Conservation (phyloP, 257 asterid species). For the Capsicum rhomboideum region DNA sequence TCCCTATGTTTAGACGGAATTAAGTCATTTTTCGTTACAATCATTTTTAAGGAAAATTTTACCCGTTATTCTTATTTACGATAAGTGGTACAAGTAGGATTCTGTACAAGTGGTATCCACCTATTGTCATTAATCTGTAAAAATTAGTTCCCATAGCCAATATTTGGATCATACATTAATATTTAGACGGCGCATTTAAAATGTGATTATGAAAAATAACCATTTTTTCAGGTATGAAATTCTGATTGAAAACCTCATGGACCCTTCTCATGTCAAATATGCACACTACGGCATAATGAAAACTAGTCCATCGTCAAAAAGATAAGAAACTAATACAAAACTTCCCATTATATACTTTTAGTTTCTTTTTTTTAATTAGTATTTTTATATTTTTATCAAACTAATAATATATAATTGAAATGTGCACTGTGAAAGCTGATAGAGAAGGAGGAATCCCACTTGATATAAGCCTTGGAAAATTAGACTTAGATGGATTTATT, state of each 20-base stretch:
- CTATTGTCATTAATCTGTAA: no score
- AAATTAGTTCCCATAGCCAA: not conserved
- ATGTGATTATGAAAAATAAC: not conserved
- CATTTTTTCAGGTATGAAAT: constrained; percentile 59
- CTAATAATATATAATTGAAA: constrained; percentile 18
- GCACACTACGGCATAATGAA: constrained; percentile 85
- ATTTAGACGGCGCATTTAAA: no score
- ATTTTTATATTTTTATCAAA: not conserved
- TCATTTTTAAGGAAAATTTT: not conserved
- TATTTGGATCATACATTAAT: no score
- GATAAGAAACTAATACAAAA: constrained; percentile 44
- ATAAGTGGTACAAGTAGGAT: no score
- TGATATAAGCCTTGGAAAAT: constrained; percentile 29
- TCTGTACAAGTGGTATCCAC: no score
- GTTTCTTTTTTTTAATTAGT: not conserved
- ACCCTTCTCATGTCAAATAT: constrained; percentile 88
- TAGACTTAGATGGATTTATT: constrained; percentile 42
- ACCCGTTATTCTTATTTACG: no score
- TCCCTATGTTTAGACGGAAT: not conserved
- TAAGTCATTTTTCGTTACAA: not conserved
- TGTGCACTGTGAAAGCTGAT: constrained; percentile 65
- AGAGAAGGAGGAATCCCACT: constrained; percentile 73
- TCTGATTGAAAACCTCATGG: constrained; percentile 90
- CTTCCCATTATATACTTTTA: no score
- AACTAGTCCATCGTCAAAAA: constrained; percentile 33